Evolutionary conservation across 2,329 filamentous ascomycete species (phyloP).

Genomic region (Colletotrichum costaricense): DNA sequence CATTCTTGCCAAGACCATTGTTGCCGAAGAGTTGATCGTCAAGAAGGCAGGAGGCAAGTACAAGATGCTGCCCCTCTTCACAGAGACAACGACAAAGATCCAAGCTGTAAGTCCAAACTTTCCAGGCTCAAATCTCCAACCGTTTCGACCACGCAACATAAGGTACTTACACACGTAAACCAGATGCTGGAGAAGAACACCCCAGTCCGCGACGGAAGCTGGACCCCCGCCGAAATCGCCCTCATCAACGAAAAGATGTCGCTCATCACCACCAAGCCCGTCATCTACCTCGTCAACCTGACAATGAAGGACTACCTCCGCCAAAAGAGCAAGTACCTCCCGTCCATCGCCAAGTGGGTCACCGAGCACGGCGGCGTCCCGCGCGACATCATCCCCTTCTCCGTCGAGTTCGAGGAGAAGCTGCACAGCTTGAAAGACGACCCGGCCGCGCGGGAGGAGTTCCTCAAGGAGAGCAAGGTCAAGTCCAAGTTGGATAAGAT

Average conservation of each 20-base stretch:
- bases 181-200: constrained; percentile 53
- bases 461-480: not conserved
- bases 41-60: constrained; percentile 57
- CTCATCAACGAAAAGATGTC: constrained; percentile 59
- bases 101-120: constrained; percentile 41
- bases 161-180: not conserved
- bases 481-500: not conserved
- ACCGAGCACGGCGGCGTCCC: constrained; percentile 54
- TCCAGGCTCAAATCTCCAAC: too few relatives aligned
- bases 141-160: too few relatives aligned
- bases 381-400: constrained; percentile 56
- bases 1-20: not conserved
- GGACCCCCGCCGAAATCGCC: constrained; percentile 55
- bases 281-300: constrained; percentile 58
- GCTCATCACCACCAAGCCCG: constrained; percentile 58
- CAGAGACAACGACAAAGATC: constrained; percentile 55
- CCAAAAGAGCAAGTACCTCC: constrained; percentile 59
- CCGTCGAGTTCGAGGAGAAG: constrained; percentile 58
- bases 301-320: constrained; percentile 60
- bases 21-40: constrained; percentile 44
- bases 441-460: not conserved
- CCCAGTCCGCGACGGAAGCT: constrained; percentile 54
- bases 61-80: constrained; percentile 58
- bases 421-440: constrained; percentile 35
- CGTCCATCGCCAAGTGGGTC: constrained; percentile 57